These are phyloP conservation scores for Suillus brevipes DNA, from an alignment of 768 basidiomycete genomes.

Conservation along the genomic window DNA sequence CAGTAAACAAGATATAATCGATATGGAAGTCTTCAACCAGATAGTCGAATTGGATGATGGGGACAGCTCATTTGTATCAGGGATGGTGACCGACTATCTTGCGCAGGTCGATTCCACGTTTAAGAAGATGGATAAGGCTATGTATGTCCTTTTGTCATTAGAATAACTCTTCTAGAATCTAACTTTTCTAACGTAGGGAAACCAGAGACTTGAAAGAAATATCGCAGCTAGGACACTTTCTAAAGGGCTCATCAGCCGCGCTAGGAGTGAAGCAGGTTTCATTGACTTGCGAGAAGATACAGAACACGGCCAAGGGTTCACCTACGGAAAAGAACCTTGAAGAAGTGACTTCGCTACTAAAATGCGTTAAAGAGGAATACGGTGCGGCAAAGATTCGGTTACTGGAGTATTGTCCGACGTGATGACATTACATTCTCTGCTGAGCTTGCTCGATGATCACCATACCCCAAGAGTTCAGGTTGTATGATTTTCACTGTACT, in stretches of 20 bases:
- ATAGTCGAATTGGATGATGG: constrained; percentile 91
- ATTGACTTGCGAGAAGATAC: constrained; percentile 85
- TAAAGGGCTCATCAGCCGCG: constrained; percentile 96
- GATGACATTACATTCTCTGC: neutral
- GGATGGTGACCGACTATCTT: constrained; percentile 82
- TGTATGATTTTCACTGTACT: constrained; percentile 7
- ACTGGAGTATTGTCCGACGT: constrained; percentile 36
- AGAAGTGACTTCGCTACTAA: constrained; percentile 57
- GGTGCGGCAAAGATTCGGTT: constrained; percentile 67
- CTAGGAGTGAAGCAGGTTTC: constrained; percentile 84
- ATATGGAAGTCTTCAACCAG: constrained; percentile 81
- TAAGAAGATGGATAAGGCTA: constrained; percentile 67
- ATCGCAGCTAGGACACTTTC: constrained; percentile 83
- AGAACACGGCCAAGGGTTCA: constrained; percentile 68
- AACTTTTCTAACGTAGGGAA: constrained; percentile 39
- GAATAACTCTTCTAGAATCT: constrained; percentile 7
- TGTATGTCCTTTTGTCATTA: constrained; percentile 57
- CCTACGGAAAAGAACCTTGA: constrained; percentile 52
- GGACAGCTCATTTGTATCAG: constrained; percentile 68
- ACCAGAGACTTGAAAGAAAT: constrained; percentile 63
- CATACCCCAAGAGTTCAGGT: constrained; percentile 6
- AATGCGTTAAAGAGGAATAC: constrained; percentile 67
- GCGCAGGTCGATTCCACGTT: constrained; percentile 79
- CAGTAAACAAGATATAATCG: constrained; percentile 47
- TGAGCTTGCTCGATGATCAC: neutral